Percentiles rank a stretch among this genome's conserved stretches.
Conservation (phyloP, 768 basidiomycete genomes). For the Russula griseocarnosa region DNA sequence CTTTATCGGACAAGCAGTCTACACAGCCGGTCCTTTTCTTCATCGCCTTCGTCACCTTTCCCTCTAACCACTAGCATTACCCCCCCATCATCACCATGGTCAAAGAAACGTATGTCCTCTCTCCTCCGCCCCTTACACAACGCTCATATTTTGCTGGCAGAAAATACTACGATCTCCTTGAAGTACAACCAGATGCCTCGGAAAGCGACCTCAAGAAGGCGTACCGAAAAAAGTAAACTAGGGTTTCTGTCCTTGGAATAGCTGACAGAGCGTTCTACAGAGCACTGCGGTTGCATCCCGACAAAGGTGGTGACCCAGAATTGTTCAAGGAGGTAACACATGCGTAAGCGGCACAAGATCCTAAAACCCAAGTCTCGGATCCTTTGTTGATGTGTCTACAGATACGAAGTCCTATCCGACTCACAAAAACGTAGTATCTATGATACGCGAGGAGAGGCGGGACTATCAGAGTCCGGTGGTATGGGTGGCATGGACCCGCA, state of each 20-base stretch:
- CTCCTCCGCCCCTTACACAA: neutral
- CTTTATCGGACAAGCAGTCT: conserved; percentile 29
- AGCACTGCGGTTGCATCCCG: conserved; percentile 80
- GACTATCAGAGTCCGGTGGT: conserved; percentile 77
- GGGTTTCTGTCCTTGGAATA: conserved; percentile 1
- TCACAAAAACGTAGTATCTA: conserved; percentile 76
- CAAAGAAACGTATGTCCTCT: conserved; percentile 56
- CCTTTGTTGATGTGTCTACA: conserved; percentile 35
- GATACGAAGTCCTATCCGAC: conserved; percentile 93
- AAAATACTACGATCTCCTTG: conserved; percentile 91
- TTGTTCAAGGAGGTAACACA: conserved; percentile 96
- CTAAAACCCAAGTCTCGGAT: conserved; percentile 17
- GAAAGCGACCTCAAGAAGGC: conserved; percentile 91
- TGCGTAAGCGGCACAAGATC: conserved; percentile 58
- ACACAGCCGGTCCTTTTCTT: conserved; percentile 22
- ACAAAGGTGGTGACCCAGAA: conserved; percentile 96
- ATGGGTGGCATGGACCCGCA: conserved; percentile 98
- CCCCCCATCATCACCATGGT: conserved; percentile 47
- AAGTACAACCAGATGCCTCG: conserved; percentile 71
- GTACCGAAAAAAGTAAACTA: conserved; percentile 80
- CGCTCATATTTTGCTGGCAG: conserved; percentile 38
- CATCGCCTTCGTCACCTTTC: conserved; percentile 15
- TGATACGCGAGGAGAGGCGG: conserved; percentile 90
- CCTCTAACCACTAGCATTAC: conserved; percentile 20
- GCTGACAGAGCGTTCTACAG: conserved; percentile 38